phyloP scores from a whole-genome alignment of 2,329 filamentous ascomycete genomes.

The Colletotrichum lindemuthianum region DNA sequence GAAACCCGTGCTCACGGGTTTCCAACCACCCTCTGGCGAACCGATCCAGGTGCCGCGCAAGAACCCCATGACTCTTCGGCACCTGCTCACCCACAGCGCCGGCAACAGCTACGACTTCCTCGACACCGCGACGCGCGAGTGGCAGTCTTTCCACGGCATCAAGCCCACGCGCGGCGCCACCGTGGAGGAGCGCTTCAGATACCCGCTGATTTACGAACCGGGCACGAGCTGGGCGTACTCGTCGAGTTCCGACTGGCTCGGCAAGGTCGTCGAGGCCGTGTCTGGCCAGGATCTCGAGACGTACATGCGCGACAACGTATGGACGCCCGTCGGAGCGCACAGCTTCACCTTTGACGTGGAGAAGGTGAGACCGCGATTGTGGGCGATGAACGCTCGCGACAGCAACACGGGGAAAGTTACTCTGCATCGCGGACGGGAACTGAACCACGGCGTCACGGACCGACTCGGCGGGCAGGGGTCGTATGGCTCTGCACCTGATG shows the following conservation, averaged over 20 bases:
- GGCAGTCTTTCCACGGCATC: slow-evolving; percentile 34
- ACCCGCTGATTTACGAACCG: slow-evolving; percentile 61
- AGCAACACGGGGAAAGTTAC: slow-evolving; percentile 29
- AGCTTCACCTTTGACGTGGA: slow-evolving; percentile 33
- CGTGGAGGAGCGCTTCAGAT: slow-evolving; percentile 53
- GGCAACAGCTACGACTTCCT: slow-evolving; percentile 58
- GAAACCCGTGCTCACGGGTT: slow-evolving; percentile 59
- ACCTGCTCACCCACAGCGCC: slow-evolving; percentile 62
- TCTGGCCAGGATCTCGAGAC: slow-evolving; percentile 54
- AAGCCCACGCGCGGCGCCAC: slow-evolving; percentile 45
- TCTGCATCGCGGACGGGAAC: slow-evolving; percentile 10
- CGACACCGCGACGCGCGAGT: slow-evolving; percentile 43
- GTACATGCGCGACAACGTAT: slow-evolving; percentile 56
- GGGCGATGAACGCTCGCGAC: slow-evolving; percentile 36
- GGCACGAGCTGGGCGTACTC: slow-evolving; percentile 63
- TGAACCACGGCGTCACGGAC: slow-evolving; percentile 36
- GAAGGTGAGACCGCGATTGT: slow-evolving; percentile 1
- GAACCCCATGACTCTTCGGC: slow-evolving; percentile 57
- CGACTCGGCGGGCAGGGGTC: slow-evolving; percentile 49
- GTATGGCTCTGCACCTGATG: slow-evolving; percentile 51
- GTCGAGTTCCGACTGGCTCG: slow-evolving; percentile 61
- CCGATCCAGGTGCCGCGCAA: slow-evolving; percentile 46
- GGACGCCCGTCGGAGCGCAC: slow-evolving; percentile 36
- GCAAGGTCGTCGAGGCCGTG: slow-evolving; percentile 59
- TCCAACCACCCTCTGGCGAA: slow-evolving; percentile 51